phyloP scores from a whole-genome alignment of 2,329 filamentous ascomycete genomes.

The Endothia cerciana region DNA sequence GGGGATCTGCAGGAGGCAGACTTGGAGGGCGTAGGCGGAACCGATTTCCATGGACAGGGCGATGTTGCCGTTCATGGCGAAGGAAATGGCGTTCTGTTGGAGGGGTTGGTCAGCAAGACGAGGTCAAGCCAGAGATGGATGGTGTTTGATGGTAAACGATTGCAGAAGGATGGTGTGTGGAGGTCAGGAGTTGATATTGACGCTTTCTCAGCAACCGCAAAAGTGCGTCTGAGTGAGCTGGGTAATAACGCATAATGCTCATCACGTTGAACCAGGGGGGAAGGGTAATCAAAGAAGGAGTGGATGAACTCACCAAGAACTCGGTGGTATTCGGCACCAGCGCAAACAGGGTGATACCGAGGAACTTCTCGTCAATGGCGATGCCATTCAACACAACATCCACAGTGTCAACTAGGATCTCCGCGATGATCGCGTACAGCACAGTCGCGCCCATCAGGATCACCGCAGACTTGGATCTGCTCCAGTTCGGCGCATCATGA shows the following conservation, averaged over 20 bases:
- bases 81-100: constrained; percentile 88
- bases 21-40: constrained; percentile 93
- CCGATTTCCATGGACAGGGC: constrained; percentile 99
- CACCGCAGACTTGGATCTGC: constrained; percentile 84
- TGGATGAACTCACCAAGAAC: constrained; percentile 71
- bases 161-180: constrained; percentile 18
- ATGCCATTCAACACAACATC: constrained; percentile 93
- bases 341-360: constrained; percentile 95
- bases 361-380: constrained; percentile 93
- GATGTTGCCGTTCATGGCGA: constrained; percentile 99
- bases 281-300: constrained; percentile 4
- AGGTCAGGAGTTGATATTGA: constrained; percentile 28
- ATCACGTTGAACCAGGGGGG: constrained; percentile 13
- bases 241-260: constrained; percentile 30
- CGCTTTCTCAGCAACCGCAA: constrained; percentile 16
- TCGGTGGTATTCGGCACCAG: constrained; percentile 98
- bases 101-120: neutral
- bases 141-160: neutral
- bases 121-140: neutral
- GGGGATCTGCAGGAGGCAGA: constrained; percentile 92
- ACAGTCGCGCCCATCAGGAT: constrained; percentile 88
- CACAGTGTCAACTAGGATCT: constrained; percentile 95
- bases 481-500: constrained; percentile 99
- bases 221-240: constrained; percentile 28
- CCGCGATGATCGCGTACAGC: constrained; percentile 94